Evolutionary conservation across 192 early-diverging fungal species (phyloP), one percentile per base, ranked within the genome.

Genomic region (Coemansia sp.): DNA sequence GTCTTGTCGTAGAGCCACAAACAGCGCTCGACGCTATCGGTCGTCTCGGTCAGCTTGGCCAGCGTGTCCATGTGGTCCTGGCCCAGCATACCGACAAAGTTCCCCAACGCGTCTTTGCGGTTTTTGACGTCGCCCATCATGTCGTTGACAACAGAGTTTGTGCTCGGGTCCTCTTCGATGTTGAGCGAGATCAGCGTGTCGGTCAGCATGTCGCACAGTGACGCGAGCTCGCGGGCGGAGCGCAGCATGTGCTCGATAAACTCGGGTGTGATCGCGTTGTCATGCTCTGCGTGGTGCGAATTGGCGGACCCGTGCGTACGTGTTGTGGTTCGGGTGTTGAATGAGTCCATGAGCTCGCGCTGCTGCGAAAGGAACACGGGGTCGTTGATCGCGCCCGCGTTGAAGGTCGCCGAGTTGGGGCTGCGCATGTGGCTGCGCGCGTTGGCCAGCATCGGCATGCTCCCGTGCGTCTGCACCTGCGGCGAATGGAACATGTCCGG

Each of bases 181-280:
- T 70, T 58, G 1, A 77, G 60, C n/a, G 73, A 61, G 19, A 63
- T 57, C 6, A 77, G 64, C 21, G 62, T 77, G 32, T 77, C 73
- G 6, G 73, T 77, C 18, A 77, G 51, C 35, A 77, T 70, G 52
- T 70, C 73, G 67, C 73, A 70, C 22, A 77, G 45, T 0, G 67
- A 66, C 7, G 28, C 44, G 31, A 77, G 63, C 53, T 77, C 73
- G 12, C 56, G 33, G 27, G 66, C 47, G 2, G 73, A 69, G 12
- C 51, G 21, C 7, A 62, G 23, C 67, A 77, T 77, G 52, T 77
- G 73, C n/a, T 51, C 53, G 11, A 63, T 63, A 44, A 77, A 77
- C 45, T 69, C 66, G 46, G 67, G 56, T 4, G 67, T 50, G 16
- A 70, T 47, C 22, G 18, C 21, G 47, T 43, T 65, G 63, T 33